Evolutionary conservation across 2,329 filamentous ascomycete genomes (phyloP).

Genomic region (Tolypocladium sp.): DNA sequence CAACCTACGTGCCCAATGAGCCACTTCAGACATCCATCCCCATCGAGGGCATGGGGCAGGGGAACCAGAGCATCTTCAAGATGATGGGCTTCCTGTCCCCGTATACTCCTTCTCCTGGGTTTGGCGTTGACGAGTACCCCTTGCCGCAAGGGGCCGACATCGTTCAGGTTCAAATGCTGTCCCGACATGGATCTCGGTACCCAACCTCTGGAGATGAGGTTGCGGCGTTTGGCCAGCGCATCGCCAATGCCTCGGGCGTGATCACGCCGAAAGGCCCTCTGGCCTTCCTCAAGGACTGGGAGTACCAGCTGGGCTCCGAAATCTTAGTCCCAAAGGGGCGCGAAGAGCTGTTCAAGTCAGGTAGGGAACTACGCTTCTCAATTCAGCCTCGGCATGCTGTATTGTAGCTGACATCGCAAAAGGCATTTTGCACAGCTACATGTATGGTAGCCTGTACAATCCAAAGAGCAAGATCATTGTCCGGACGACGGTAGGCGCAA

Average conservation of each 20-base stretch:
- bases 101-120: conserved; percentile 63
- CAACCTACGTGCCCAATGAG: conserved; percentile 56
- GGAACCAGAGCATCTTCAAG: conserved; percentile 59
- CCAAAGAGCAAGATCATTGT: conserved; percentile 64
- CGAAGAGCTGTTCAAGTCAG: conserved; percentile 62
- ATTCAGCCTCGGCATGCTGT: background rate
- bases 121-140: conserved; percentile 64
- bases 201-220: conserved; percentile 54
- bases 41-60: conserved; percentile 46
- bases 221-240: conserved; percentile 42
- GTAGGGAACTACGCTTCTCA: conserved; percentile 12
- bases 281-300: conserved; percentile 61
- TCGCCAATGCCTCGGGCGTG: conserved; percentile 43
- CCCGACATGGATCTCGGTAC: conserved; percentile 65
- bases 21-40: conserved; percentile 65
- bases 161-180: conserved; percentile 62
- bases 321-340: conserved; percentile 66
- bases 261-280: conserved; percentile 50
- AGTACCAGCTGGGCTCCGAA: conserved; percentile 58
- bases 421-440: conserved; percentile 63
- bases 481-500: conserved; percentile 47
- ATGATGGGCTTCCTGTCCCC: conserved; percentile 59
- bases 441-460: conserved; percentile 63
- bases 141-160: conserved; percentile 59
- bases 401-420: background rate